Percentiles rank a stretch among this genome's conserved stretches.
Conservation (phyloP, 1,284 basidiomycete genomes). For the Meira miltonrushii region DNA sequence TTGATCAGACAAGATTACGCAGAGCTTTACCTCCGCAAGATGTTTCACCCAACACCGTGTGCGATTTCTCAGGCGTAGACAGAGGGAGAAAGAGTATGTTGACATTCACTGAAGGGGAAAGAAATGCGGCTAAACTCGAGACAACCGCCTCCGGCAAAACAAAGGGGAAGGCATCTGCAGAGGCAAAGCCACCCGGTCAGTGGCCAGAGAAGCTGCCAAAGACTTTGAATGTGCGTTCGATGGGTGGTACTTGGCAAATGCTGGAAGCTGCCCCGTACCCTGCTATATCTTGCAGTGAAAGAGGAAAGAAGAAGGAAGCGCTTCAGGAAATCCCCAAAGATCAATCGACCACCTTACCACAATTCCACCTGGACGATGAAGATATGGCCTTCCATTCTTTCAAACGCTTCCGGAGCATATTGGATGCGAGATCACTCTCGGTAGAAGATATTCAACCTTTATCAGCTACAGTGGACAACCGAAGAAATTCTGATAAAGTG, state of each 20-base stretch:
- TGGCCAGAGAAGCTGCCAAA: constrained; percentile 15
- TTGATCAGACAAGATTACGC: neutral
- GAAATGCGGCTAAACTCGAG: constrained; percentile 6
- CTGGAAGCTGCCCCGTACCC: constrained; percentile 9
- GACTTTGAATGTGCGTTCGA: constrained; percentile 12
- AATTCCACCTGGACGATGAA: constrained; percentile 3
- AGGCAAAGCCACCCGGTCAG: constrained; percentile 12
- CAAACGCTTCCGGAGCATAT: neutral
- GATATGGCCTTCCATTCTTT: neutral
- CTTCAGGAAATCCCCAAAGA: neutral
- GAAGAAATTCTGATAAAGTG: neutral
- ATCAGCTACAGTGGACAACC: too few relatives aligned
- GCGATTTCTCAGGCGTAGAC: constrained; percentile 44
- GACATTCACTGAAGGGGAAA: neutral
- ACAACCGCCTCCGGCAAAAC: neutral
- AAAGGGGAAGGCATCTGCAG: constrained; percentile 10
- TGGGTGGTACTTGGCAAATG: constrained; percentile 15
- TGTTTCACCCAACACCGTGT: constrained; percentile 18
- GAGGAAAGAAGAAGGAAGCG: neutral
- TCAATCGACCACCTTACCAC: too few relatives aligned
- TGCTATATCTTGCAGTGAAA: neutral
- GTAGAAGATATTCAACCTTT: neutral
- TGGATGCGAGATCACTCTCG: neutral
- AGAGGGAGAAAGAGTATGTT: constrained; percentile 18
- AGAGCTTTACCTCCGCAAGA: constrained; percentile 1